Conservation (phyloP, 345 rosid species). For the Sisymbrium irio region DNA sequence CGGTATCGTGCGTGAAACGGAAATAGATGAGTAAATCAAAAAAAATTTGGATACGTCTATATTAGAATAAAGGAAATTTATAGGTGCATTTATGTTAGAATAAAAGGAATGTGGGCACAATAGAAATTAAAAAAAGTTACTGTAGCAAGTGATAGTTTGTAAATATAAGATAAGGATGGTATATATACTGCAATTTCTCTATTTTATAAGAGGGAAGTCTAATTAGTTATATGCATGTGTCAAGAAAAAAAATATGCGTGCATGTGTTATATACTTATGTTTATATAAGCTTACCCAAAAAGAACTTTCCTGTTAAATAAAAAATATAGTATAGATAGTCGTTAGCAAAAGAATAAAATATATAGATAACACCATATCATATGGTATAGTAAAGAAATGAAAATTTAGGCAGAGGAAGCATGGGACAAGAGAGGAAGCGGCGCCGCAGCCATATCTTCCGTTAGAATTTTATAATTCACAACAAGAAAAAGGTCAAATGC, state of each 20-base stretch:
- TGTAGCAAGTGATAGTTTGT: too few relatives aligned
- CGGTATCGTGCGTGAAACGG: too few relatives aligned
- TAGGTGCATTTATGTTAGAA: too few relatives aligned
- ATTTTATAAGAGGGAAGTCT: not conserved
- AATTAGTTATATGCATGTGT: not conserved
- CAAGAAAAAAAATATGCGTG: not conserved
- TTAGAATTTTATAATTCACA: not conserved
- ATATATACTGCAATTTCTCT: too few relatives aligned
- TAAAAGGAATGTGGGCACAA: too few relatives aligned
- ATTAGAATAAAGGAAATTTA: too few relatives aligned
- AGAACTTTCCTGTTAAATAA: not conserved
- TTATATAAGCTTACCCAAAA: not conserved
- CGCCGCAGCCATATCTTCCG: conserved; percentile 31
- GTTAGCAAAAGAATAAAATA: too few relatives aligned
- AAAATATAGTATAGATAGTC: too few relatives aligned
- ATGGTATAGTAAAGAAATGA: not conserved
- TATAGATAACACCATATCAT: not conserved
- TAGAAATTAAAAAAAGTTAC: too few relatives aligned
- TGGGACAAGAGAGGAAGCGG: conserved; percentile 23
- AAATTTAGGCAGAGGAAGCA: not conserved
- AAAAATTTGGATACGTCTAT: too few relatives aligned
- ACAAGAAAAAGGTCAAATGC: conserved; percentile 4
- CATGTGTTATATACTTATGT: not conserved
- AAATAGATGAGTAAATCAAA: too few relatives aligned
- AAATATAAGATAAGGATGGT: too few relatives aligned